These are phyloP conservation scores for Fusarium chuoi DNA, from an alignment of 2,329 filamentous ascomycete species.

Conservation along the genomic window DNA sequence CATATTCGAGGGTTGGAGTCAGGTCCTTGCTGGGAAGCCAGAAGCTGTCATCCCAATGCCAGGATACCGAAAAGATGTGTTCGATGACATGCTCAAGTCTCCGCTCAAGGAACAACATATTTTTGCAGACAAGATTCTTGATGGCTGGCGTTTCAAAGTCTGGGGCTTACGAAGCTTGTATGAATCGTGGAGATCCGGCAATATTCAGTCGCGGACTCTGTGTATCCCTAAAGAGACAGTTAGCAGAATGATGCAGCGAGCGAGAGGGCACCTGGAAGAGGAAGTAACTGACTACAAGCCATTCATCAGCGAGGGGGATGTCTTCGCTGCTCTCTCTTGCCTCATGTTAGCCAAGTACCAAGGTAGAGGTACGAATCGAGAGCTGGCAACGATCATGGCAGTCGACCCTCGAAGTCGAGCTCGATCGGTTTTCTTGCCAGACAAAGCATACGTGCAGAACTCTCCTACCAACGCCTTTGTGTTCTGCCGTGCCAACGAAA, in stretches of 20 bases:
- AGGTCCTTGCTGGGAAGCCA: neutral
- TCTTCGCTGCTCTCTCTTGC: slow-evolving; percentile 10
- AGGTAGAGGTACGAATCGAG: neutral
- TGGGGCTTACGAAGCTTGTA: slow-evolving; percentile 9
- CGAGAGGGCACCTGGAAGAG: neutral
- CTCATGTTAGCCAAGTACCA: slow-evolving; percentile 8
- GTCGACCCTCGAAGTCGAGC: slow-evolving; percentile 21
- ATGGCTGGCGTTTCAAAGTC: slow-evolving; percentile 8
- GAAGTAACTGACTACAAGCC: fast-evolving
- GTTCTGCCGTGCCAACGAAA: neutral
- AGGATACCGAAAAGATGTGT: slow-evolving; percentile 8
- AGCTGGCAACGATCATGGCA: slow-evolving; percentile 11
- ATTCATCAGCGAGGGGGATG: slow-evolving; percentile 13
- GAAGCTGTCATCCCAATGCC: neutral
- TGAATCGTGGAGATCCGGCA: slow-evolving; percentile 11
- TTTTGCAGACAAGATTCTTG: slow-evolving; percentile 7
- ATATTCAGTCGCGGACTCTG: slow-evolving; percentile 5
- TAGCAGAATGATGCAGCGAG: neutral
- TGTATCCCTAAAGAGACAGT: slow-evolving; percentile 1
- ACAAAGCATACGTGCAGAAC: slow-evolving; percentile 19
- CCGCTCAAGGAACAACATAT: neutral
- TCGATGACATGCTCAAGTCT: neutral
- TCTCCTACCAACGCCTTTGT: slow-evolving; percentile 13
- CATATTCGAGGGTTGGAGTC: slow-evolving; percentile 18
- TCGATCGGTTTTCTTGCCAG: slow-evolving; percentile 1